Evolutionary conservation across 306 rosid genomes (phyloP).

Genomic region (Quercus variabilis): DNA sequence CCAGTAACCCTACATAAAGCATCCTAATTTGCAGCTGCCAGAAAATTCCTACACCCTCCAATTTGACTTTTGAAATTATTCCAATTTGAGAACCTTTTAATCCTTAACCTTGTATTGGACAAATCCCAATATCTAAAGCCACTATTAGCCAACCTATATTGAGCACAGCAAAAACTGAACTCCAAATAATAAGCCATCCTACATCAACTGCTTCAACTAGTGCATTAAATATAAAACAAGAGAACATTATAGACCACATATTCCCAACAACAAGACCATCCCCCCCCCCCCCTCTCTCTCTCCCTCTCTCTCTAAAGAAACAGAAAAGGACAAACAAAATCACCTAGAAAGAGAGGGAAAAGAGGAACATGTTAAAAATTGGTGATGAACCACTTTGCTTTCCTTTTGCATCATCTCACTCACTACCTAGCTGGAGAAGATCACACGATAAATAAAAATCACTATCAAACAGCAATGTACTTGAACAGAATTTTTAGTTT

Average conservation of each 20-base stretch:
- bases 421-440: neutral
- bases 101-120: neutral
- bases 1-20: neutral
- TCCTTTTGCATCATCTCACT: neutral
- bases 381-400: neutral
- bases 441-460: neutral
- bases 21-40: neutral
- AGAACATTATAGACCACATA: no score
- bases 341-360: no score
- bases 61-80: neutral
- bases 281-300: no score
- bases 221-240: neutral
- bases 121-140: neutral
- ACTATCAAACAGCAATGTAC: no score
- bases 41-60: neutral
- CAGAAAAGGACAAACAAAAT: no score
- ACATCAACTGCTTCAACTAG: neutral
- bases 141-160: neutral
- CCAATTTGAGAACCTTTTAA: neutral
- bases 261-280: no score
- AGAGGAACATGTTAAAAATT: neutral
- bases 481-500: neutral
- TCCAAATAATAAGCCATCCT: neutral
- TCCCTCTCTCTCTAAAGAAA: no score
- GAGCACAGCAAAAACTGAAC: neutral